These are phyloP conservation scores for Saitozyma podzolica DNA, from an alignment of 768 basidiomycete genomes.

Conservation along the genomic window DNA sequence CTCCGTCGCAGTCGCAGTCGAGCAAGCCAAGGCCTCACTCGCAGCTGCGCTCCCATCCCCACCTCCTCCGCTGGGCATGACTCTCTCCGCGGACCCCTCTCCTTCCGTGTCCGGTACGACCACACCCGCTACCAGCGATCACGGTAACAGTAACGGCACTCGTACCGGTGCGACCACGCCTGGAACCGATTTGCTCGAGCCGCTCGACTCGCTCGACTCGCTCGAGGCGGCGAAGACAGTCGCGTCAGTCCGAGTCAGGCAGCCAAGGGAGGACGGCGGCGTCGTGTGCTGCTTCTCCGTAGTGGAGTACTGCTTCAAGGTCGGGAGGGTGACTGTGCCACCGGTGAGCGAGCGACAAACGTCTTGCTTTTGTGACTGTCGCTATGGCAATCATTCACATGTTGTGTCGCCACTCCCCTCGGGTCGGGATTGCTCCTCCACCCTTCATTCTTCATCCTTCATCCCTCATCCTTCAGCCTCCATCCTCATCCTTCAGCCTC, in stretches of 20 bases:
- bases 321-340: constrained; percentile 44
- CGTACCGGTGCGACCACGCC: too few relatives aligned
- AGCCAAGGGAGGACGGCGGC: constrained; percentile 35
- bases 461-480: too few relatives aligned
- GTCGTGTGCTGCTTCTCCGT: constrained; percentile 40
- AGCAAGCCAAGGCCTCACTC: constrained; percentile 1
- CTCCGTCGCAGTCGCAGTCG: background rate
- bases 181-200: too few relatives aligned
- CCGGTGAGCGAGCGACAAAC: constrained; percentile 36
- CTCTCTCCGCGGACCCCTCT: constrained; percentile 16
- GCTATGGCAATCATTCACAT: too few relatives aligned
- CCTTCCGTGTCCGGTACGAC: constrained; percentile 1
- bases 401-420: too few relatives aligned
- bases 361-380: too few relatives aligned
- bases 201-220: too few relatives aligned
- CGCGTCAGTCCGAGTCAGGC: constrained; percentile 10
- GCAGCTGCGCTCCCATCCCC: constrained; percentile 4
- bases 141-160: too few relatives aligned
- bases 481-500: too few relatives aligned
- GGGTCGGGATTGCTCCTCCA: too few relatives aligned
- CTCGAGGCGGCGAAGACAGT: constrained; percentile 26
- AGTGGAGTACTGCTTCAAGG: constrained; percentile 44
- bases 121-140: background rate
- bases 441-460: too few relatives aligned
- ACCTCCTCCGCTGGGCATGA: constrained; percentile 10